Base-by-base conservation (phyloP, 164 flowering plant genomes). In the Vitis labrusca region DNA sequence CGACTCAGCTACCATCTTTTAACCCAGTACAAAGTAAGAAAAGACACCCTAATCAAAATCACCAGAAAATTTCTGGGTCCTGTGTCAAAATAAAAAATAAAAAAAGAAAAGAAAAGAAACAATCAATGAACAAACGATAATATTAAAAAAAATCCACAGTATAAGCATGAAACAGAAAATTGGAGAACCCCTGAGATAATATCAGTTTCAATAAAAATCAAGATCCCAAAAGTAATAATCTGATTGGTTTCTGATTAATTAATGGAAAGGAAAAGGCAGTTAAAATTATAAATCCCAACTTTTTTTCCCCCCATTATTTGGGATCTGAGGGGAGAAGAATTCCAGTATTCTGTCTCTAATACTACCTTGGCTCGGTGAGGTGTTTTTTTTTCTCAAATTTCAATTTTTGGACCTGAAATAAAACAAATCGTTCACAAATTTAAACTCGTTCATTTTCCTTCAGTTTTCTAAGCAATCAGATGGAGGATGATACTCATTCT, bases 1-100 rank as follows among this genome's bases (percentile, higher is more conserved):
- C 9, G 92, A 85, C 49, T 90, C 90, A 10, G 80, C 76, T 30
- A 84, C 95, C 97, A 90, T 91, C 68, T 81, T 68, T 62, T 59
- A 61, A 23, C 64, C 68, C 51, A 67, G 50, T 19, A 27, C 44
- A 49, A 64, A 70, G 17, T 59, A 37, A 3, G 29, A 71, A 17
- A 8, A 66, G 37, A 10, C 10, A 59, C 27, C 8, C 8, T 58
- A 51, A 17, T 10, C 51, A 51, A 58, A 48, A 15, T 49, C 11
- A 44, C 19, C 50, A 51, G n/a, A 47, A 58, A 49, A 5, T 49
- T n/a, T 27, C 19, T 29, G 51, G 12, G 16, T 58, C 50, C 30
- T 3, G 16, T 2, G 5, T 23, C 14, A 19, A 67, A 4, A 37
- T 44, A 5, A 9, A 23, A 19, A 19, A 19, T 1, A 19, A 19